A percentile compares a stretch with the other conserved stretches of the same genome.
phyloP scores from a whole-genome alignment of 352 stramenopile genomes.

The Phytophthora citricola region DNA sequence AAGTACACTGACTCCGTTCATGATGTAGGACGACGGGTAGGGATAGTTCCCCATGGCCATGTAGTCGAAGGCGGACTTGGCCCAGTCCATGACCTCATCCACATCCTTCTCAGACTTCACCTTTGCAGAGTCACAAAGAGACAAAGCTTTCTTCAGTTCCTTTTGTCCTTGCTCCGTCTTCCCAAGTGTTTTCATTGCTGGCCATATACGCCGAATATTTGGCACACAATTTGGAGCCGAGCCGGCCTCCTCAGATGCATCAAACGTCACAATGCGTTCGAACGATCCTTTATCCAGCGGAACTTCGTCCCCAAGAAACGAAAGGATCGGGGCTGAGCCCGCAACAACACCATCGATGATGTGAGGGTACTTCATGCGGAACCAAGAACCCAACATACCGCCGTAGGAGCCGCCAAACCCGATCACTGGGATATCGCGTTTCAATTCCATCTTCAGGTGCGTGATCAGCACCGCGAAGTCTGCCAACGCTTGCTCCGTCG shows the following conservation, averaged over 20 bases:
- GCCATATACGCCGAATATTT: conserved; percentile 82
- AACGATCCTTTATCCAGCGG: conserved; percentile 77
- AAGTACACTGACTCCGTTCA: conserved; percentile 85
- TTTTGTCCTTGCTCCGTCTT: conserved; percentile 52
- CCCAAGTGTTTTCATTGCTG: conserved; percentile 60
- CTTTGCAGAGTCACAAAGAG: conserved; percentile 59
- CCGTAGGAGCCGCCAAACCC: conserved; percentile 83
- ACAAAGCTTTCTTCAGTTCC: conserved; percentile 48
- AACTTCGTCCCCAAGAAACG: conserved; percentile 61
- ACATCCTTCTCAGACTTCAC: conserved; percentile 58
- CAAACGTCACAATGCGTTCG: conserved; percentile 70
- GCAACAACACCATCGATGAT: conserved; percentile 74
- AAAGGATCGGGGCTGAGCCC: conserved; percentile 67
- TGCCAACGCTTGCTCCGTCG: conserved; percentile 83
- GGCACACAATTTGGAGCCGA: conserved; percentile 68
- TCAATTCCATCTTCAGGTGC: conserved; percentile 54
- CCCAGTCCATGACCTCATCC: conserved; percentile 63
- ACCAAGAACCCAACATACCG: conserved; percentile 76
- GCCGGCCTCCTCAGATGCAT: conserved; percentile 73
- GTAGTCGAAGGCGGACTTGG: conserved; percentile 88
- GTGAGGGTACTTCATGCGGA: conserved; percentile 81
- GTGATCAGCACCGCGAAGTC: conserved; percentile 75
- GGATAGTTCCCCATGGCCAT: conserved; percentile 97
- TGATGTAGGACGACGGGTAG: conserved; percentile 96
- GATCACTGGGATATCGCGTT: conserved; percentile 61